A percentile compares a stretch with the other conserved stretches of the same genome.
These are phyloP conservation scores for Exophiala bonariae DNA, from an alignment of 2,329 filamentous ascomycete genomes.

Conservation along the genomic window DNA sequence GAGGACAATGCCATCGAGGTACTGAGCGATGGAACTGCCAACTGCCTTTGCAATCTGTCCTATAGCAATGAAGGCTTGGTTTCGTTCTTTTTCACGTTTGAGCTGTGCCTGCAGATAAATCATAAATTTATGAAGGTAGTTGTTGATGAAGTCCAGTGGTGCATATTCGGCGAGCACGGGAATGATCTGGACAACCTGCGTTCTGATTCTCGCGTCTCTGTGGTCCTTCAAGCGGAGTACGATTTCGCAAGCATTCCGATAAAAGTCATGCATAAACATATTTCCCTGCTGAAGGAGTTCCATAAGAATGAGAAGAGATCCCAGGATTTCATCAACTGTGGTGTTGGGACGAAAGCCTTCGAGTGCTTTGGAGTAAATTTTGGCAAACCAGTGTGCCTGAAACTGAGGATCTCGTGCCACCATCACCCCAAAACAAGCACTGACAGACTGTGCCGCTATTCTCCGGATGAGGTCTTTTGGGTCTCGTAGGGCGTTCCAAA, in stretches of 20 bases:
- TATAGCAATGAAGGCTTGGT: constrained; percentile 92
- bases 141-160: constrained; percentile 82
- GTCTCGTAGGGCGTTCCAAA: constrained; percentile 92
- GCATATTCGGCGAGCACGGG: constrained; percentile 91
- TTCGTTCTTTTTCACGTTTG: constrained; percentile 91
- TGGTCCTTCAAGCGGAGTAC: constrained; percentile 92
- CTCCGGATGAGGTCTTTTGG: constrained; percentile 87
- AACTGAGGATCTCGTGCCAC: constrained; percentile 86
- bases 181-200: constrained; percentile 87
- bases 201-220: constrained; percentile 80
- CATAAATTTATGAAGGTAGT: constrained; percentile 95
- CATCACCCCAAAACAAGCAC: constrained; percentile 94
- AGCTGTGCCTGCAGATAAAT: constrained; percentile 89
- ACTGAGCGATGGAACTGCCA: constrained; percentile 90
- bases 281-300: constrained; percentile 91
- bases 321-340: constrained; percentile 86
- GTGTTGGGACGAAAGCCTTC: constrained; percentile 71
- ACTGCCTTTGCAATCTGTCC: constrained; percentile 96
- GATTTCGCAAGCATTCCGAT: constrained; percentile 88
- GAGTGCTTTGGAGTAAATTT: constrained; percentile 84
- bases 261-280: constrained; percentile 99
- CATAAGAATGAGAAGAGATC: constrained; percentile 88
- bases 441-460: constrained; percentile 88
- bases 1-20: constrained; percentile 89
- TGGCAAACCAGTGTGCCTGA: constrained; percentile 82